Evolutionary conservation across 345 rosid genomes (phyloP), one percentile per base, ranked within the genome.

Genomic region (Ricinus communis): DNA sequence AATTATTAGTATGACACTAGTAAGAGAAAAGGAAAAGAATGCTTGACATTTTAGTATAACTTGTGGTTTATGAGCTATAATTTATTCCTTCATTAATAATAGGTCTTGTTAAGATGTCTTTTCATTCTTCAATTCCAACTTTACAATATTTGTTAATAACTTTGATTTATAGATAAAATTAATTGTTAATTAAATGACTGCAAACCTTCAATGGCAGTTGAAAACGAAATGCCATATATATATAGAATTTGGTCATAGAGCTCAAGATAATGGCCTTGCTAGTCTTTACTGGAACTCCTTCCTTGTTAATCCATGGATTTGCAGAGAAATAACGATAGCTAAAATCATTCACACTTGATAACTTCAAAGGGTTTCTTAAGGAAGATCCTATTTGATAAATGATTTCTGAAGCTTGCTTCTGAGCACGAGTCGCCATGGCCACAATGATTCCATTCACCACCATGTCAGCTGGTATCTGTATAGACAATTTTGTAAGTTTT

Each of bases 391-490:
- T 5, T 0, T 75, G 70, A 70, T 75, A 69, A 15, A 62, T 69
- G 5, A 19, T 36, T 16, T 61, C 56, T 10, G 46, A 45, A 13
- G 12, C 1, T 43, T 30, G 30, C 3, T 40, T 54, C 22, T 33
- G 2, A 2, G 9, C 63, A 24, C 25, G 69, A 16, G 65, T 63
- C 50, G n/a, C 74, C 65, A 75, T 69, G 1, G 74, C 74, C 31
- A 63, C 60, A 4, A 75, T n/a, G 0, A 62, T 75, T 1, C 59
- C 69, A 46, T 75, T 75, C 51, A 69, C 79, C 50, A 75, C 79
- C 79, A 75, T 75, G 8, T 75, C 74, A 2, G 74, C 79, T 21
- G 79, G 79, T 43, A 75, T 69, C 79, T 75, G 69, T 38, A 51
- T 61, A 33, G 6, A 33, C 8, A 61, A 33, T 33, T 33, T 33